phyloP scores from a whole-genome alignment of 1,139 yeast species.

The Debaryomyces sp. region DNA sequence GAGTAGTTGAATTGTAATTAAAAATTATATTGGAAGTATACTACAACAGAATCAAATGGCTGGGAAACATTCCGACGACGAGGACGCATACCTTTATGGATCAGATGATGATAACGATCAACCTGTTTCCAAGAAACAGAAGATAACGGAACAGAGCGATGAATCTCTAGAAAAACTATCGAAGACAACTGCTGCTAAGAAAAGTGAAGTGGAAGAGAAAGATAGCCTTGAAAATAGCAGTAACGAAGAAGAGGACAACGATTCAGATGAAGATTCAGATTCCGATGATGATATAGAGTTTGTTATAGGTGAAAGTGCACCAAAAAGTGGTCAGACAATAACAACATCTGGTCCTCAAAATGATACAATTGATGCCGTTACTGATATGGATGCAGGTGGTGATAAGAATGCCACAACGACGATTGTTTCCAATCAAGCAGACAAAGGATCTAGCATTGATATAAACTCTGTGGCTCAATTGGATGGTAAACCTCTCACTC shows the following conservation, averaged over 20 bases:
- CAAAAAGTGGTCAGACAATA: constrained; percentile 23
- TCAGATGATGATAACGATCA: constrained; percentile 57
- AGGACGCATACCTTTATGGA: constrained; percentile 85
- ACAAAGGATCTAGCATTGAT: constrained; percentile 56
- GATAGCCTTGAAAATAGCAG: constrained; percentile 28
- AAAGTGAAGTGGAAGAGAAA: constrained; percentile 28
- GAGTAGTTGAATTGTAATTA: background rate
- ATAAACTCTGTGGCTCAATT: constrained; percentile 76
- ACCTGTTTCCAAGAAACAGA: constrained; percentile 23
- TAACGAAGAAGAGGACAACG: constrained; percentile 35
- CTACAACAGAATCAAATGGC: constrained; percentile 20
- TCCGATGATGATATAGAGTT: constrained; percentile 50
- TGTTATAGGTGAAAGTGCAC: constrained; percentile 35
- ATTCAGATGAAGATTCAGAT: constrained; percentile 38
- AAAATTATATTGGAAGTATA: background rate
- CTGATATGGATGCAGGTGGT: constrained; percentile 50
- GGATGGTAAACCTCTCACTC: constrained; percentile 84
- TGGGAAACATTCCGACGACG: constrained; percentile 54
- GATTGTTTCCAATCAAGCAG: constrained; percentile 33
- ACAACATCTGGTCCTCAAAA: constrained; percentile 26
- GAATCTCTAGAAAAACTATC: constrained; percentile 22
- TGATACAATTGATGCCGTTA: constrained; percentile 23
- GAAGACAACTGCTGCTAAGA: constrained; percentile 23
- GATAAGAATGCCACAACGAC: constrained; percentile 27
- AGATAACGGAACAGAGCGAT: constrained; percentile 16